These are phyloP conservation scores for Endothia cerciana DNA, from an alignment of 2,329 filamentous ascomycete genomes.

Conservation along the genomic window DNA sequence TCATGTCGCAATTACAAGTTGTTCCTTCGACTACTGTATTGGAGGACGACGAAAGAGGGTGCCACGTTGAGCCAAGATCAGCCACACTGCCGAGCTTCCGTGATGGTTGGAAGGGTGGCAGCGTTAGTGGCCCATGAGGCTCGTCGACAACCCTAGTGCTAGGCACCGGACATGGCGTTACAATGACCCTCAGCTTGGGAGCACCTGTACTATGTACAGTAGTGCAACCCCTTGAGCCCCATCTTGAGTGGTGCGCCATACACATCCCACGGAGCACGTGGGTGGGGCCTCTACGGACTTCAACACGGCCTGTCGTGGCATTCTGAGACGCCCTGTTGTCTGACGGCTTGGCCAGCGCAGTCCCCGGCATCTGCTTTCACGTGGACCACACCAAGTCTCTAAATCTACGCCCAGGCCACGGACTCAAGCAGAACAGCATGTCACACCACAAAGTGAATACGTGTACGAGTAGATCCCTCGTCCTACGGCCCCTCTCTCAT, in stretches of 20 bases:
- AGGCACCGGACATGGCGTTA: neutral
- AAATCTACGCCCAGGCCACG: neutral
- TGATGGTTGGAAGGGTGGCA: constrained; percentile 2
- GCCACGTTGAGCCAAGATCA: constrained; percentile 12
- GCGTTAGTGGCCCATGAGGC: neutral
- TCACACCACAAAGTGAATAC: neutral
- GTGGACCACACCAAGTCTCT: neutral
- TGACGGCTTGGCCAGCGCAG: neutral
- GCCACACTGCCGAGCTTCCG: neutral
- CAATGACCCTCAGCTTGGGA: neutral
- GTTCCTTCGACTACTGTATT: neutral
- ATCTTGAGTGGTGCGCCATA: neutral
- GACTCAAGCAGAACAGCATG: neutral
- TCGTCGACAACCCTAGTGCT: neutral
- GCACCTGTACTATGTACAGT: too few species aligned
- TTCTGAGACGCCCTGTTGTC: neutral
- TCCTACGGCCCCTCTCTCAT: neutral
- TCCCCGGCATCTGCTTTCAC: neutral
- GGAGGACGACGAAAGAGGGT: neutral
- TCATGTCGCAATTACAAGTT: neutral
- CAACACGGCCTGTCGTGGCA: neutral
- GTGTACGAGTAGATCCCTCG: neutral
- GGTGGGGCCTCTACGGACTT: neutral
- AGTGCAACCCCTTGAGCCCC: neutral
- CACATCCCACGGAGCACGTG: neutral